Evolutionary conservation across 352 stramenopile genomes (phyloP).

Genomic region (Phytophthora pisi): DNA sequence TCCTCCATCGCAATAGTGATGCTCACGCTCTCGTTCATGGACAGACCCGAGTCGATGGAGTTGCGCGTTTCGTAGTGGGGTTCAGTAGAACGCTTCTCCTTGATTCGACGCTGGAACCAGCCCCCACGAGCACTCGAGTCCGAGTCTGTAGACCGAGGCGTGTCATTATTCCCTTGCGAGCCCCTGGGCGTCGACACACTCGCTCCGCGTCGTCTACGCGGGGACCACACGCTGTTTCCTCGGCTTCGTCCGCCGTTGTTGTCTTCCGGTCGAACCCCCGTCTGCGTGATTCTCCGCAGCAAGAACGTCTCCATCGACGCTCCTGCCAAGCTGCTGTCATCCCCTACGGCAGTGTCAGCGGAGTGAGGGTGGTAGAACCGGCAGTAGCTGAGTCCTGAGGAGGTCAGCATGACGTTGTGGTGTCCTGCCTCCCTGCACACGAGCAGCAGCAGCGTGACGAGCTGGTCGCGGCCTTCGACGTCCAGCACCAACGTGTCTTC

Average conservation of each 20-base stretch:
- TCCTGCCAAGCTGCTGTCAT: constrained; percentile 25
- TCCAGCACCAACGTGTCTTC: constrained; percentile 60
- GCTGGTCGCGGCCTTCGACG: constrained; percentile 61
- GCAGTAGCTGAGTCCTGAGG: constrained; percentile 52
- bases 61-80: constrained; percentile 44
- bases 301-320: constrained; percentile 63
- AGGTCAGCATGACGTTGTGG: constrained; percentile 54
- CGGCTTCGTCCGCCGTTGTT: constrained; percentile 15
- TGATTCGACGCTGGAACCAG: constrained; percentile 47
- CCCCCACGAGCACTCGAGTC: constrained; percentile 25
- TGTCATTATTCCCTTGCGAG: constrained; percentile 27
- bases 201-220: constrained; percentile 18
- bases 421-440: constrained; percentile 62
- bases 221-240: constrained; percentile 33
- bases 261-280: constrained; percentile 22
- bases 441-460: constrained; percentile 70
- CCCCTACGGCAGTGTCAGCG: constrained; percentile 30
- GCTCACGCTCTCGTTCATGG: constrained; percentile 57
- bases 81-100: constrained; percentile 36
- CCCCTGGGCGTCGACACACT: constrained; percentile 25
- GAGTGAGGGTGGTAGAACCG: constrained; percentile 65
- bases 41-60: constrained; percentile 52
- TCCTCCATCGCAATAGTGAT: constrained; percentile 57
- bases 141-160: constrained; percentile 1
- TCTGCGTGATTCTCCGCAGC: constrained; percentile 55